phyloP scores from a whole-genome alignment of 495 filamentous ascomycete genomes.

The Lasiosphaeria miniovina region DNA sequence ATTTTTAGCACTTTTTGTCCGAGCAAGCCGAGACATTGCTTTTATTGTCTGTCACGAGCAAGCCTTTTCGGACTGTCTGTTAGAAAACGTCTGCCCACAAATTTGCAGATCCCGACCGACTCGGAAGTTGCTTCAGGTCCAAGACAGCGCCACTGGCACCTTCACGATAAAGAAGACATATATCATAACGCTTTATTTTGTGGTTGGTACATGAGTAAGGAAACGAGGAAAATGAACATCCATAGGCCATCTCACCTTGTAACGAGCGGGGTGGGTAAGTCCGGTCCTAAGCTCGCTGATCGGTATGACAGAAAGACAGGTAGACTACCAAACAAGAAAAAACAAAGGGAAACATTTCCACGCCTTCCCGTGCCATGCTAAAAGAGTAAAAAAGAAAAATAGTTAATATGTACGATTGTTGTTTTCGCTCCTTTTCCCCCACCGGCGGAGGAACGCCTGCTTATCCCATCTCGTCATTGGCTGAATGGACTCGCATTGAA shows the following conservation, averaged over 20 bases:
- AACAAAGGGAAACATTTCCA: slow-evolving; percentile 2
- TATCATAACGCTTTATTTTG: neutral
- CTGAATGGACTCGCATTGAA: no score
- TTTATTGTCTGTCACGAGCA: no score
- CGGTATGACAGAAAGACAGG: neutral
- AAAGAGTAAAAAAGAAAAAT: neutral
- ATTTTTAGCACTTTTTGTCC: no score
- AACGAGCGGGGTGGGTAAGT: neutral
- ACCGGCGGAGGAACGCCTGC: no score
- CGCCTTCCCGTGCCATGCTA: slow-evolving; percentile 19
- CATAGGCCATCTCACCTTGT: neutral
- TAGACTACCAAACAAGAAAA: neutral
- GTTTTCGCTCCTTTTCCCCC: slow-evolving; percentile 5
- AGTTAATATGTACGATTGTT: slow-evolving; percentile 15
- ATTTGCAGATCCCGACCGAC: neutral
- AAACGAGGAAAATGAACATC: no score
- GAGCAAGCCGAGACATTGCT: no score
- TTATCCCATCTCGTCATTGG: no score
- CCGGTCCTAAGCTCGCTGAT: neutral
- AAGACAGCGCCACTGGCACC: neutral
- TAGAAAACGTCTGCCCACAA: neutral
- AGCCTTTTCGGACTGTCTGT: no score
- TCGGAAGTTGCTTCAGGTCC: neutral
- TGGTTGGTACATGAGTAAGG: neutral
- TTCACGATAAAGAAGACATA: neutral